phyloP scores from a whole-genome alignment of 345 rosid species.

The Aquilaria sinensis region DNA sequence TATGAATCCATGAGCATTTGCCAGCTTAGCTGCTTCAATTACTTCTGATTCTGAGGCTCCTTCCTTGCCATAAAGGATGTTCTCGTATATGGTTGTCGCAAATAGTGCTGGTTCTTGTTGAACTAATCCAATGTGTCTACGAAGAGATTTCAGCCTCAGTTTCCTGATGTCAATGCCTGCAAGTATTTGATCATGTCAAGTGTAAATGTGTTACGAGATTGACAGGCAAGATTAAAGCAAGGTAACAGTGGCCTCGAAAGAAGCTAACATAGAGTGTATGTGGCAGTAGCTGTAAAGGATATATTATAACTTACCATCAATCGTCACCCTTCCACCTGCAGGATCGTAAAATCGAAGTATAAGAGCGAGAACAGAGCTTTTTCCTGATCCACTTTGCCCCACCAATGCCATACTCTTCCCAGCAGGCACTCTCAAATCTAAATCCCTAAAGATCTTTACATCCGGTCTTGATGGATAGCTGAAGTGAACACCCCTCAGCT shows the following conservation, averaged over 20 bases:
- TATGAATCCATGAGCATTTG: conserved; percentile 84
- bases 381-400: conserved; percentile 97
- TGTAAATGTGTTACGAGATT: conserved; percentile 1
- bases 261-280: no score
- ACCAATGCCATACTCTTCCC: conserved; percentile 91
- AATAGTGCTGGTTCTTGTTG: conserved; percentile 97
- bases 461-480: conserved; percentile 91
- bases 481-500: conserved; percentile 61
- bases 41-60: conserved; percentile 75
- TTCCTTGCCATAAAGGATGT: conserved; percentile 85
- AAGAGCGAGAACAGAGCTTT: conserved; percentile 83
- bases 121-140: conserved; percentile 80
- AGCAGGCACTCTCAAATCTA: conserved; percentile 53
- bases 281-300: not conserved
- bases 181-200: not conserved
- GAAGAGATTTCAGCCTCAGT: conserved; percentile 56
- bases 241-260: no score
- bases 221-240: not conserved
- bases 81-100: conserved; percentile 75
- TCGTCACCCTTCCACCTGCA: conserved; percentile 65
- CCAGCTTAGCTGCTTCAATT: conserved; percentile 70
- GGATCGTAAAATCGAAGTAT: conserved; percentile 94
- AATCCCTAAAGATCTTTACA: conserved; percentile 62
- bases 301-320: conserved; percentile 57
- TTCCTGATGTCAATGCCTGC: conserved; percentile 73